A percentile compares a stretch with the other conserved stretches of the same genome.
Evolutionary conservation across 2,329 filamentous ascomycete genomes (phyloP).

Genomic region (Capronia coronata): DNA sequence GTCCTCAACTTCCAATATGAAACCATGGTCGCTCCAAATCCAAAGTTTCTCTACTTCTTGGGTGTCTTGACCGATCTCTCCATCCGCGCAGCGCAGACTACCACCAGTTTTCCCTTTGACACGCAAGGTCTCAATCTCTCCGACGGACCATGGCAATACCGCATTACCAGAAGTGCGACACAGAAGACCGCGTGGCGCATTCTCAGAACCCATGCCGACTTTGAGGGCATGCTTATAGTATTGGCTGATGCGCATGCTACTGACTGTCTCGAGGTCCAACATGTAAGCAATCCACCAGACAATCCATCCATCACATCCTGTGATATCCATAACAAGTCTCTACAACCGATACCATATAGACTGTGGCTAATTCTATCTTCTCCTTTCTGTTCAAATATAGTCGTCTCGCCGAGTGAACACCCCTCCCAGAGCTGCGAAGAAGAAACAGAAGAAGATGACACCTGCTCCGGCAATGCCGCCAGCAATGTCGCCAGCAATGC

Average conservation of each 20-base stretch:
- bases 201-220: background rate
- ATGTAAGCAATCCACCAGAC: too few species aligned
- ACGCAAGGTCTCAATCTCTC: background rate
- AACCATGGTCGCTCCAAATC: background rate
- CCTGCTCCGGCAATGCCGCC: too few species aligned
- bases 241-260: background rate
- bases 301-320: too few species aligned
- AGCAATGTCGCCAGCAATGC: too few species aligned
- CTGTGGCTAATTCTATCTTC: background rate
- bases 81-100: background rate
- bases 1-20: background rate
- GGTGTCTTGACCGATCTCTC: background rate
- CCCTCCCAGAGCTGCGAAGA: background rate
- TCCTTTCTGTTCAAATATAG: background rate
- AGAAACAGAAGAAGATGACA: background rate
- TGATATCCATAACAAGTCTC: too few species aligned
- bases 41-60: background rate
- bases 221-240: background rate
- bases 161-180: background rate
- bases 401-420: background rate
- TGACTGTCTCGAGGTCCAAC: background rate
- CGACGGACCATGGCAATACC: background rate
- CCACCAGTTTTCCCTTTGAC: background rate
- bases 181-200: background rate
- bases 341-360: too few species aligned